Base-by-base conservation (phyloP, 1,284 basidiomycete species). In the Rhodotorula sp. region DNA sequence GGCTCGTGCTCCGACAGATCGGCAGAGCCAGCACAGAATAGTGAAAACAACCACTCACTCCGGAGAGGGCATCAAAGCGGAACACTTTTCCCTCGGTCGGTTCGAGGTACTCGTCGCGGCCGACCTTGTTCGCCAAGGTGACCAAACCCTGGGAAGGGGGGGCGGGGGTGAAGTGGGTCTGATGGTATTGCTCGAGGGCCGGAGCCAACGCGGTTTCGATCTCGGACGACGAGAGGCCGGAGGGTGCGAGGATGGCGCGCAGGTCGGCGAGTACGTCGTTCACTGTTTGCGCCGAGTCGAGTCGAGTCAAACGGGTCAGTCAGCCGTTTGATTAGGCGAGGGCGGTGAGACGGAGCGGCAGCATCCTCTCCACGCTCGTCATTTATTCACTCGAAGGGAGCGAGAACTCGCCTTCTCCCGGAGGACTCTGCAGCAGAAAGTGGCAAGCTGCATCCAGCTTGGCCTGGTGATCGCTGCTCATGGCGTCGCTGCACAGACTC, bases 391-490 rank as follows among this genome's bases (percentile, higher is more conserved):
- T 14, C 10, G 10, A 3, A 14, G 37, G 30, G 44, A 14, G 18
- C 62, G 37, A 6, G 42, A 64, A 75, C 64, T 29, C 82, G 77
- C 73, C 93, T 83, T 97, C 91, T 64, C 94, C 94, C 0, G 94
- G 94, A 20, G 94, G 94, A 1, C 91, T 88, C 80, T 95, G 93
- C 2, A 91, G 84, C 46, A 97, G 84, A 77, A 96, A 92, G 62
- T 83, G 83, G 24, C 89, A 88, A 14, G 90, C 93, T 18, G 68
- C 66, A 1, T 54, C 55, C 55, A 76, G 59, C 5, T 68, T 67
- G 6, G 67, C 64, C 45, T 74, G 30, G 22, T 67, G 37, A 44
- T 67, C 55, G 45, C 59, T 51, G 73, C 73, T 76, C 15, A 4
- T 29, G 12, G 37, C 3, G 24, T 30, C 15, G 24, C 5, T 7